Conservation (phyloP, 441 rosid species). For the Pelargonium myrrhifolium region DNA sequence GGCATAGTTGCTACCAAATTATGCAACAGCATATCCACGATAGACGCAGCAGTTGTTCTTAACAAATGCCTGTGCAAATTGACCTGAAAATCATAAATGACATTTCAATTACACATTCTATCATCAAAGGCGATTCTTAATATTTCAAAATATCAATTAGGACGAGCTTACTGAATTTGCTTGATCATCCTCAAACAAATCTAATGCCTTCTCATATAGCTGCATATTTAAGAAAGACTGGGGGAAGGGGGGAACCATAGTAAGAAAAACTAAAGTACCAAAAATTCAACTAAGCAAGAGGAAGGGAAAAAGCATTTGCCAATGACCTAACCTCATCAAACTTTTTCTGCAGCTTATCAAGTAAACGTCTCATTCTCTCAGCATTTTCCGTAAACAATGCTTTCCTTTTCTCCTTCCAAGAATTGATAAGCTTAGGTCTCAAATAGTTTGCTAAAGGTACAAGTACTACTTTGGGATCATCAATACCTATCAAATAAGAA, state of each 20-base stretch:
- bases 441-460: slow-evolving; percentile 55
- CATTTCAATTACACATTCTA: slow-evolving; percentile 17
- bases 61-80: slow-evolving; percentile 82
- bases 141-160: slow-evolving; percentile 7
- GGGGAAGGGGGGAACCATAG: slow-evolving; percentile 20
- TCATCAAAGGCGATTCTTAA: slow-evolving; percentile 20
- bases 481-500: slow-evolving; percentile 48
- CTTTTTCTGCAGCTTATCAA: slow-evolving; percentile 81
- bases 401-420: slow-evolving; percentile 74
- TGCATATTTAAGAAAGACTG: slow-evolving; percentile 88
- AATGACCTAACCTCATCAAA: slow-evolving; percentile 69
- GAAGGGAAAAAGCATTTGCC: slow-evolving; percentile 13
- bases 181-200: slow-evolving; percentile 83
- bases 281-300: slow-evolving; percentile 7
- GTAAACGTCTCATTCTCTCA: slow-evolving; percentile 62
- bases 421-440: slow-evolving; percentile 78
- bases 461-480: slow-evolving; percentile 50
- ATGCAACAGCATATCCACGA: slow-evolving; percentile 58
- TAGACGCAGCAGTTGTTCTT: slow-evolving; percentile 69
- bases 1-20: slow-evolving; percentile 49
- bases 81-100: slow-evolving; percentile 46
- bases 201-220: slow-evolving; percentile 83
- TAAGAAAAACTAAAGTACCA: neutral
- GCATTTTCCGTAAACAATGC: slow-evolving; percentile 77
- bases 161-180: slow-evolving; percentile 70